Evolutionary conservation across 306 rosid genomes (phyloP), one percentile per base, ranked within the genome.

Genomic region (Cucurbita maxima): DNA sequence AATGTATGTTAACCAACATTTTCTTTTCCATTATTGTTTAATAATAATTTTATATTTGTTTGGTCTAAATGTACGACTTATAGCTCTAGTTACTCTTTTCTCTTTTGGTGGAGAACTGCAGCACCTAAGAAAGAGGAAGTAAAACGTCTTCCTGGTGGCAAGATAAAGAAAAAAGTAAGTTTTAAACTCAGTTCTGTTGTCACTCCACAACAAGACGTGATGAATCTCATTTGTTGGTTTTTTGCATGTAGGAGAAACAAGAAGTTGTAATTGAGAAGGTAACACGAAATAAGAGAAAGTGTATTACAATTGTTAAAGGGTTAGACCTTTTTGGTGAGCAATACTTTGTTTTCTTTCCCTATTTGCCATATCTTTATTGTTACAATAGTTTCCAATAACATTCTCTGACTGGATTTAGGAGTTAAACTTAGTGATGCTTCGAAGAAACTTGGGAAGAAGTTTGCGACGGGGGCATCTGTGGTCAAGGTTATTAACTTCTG

Each of bases 401-500:
- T 56, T 61, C 34, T 53, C 7, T 71, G 53, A 66, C 83, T 81
- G 61, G 45, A 18, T 76, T 57, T 70, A 92, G 98, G 98, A 79
- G 92, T 92, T 83, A 95, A 95, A 81, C 97, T 95, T 55, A 88
- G 93, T 82, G 99, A 95, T 37, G 99, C 99, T 78, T 95, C 99
- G 57, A 95, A 95, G 91, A 95, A 95, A 81, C 94, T 95, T 1
- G 99, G 99, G 79, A 95, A 95, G 73, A 95, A 91, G 87, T 95
- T 95, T 83, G 99, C 99, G 43, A 95, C 99, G 0, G 99, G 99
- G 75, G 97, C 99, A 66, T 95, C 99, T 45, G 97, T 95, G 76
- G 99, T 95, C 75, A 95, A 95, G 97, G 99, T 95, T 67, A 16
- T 36, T 75, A 41, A 16, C 58, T 59, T 75, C 63, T 75, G 19